Conservation (phyloP, 2,329 filamentous ascomycete species). For the Venturia oleaginea region DNA sequence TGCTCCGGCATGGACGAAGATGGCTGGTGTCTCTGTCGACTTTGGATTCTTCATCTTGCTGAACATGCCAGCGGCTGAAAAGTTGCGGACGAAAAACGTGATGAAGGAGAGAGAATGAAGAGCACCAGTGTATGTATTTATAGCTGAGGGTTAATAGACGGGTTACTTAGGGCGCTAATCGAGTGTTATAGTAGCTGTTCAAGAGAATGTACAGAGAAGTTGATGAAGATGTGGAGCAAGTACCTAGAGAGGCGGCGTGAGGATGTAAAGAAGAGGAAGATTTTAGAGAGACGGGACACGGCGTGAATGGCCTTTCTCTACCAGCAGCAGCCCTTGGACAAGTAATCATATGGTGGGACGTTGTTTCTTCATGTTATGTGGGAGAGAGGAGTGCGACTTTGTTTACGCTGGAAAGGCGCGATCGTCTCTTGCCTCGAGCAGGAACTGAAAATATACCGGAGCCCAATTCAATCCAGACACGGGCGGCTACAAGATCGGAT, state of each 20-base stretch:
- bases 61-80: neutral
- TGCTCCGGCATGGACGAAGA: constrained; percentile 92
- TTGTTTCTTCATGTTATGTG: constrained; percentile 2
- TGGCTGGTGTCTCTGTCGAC: constrained; percentile 39
- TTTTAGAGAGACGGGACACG: neutral
- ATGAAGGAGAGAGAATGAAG: neutral
- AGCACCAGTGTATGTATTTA: neutral
- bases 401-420: neutral
- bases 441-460: neutral
- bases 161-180: neutral
- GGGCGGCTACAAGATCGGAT: neutral
- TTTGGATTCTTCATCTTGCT: neutral
- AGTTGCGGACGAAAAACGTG: neutral
- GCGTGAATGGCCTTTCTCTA: neutral
- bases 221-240: neutral
- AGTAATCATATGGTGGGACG: neutral
- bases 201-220: neutral
- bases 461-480: neutral
- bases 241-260: neutral
- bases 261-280: neutral
- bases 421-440: neutral
- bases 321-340: neutral
- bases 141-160: neutral
- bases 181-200: constrained; percentile 2
- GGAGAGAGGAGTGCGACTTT: neutral